Percentiles rank a stretch among this genome's conserved stretches.
phyloP scores from a whole-genome alignment of 2,329 filamentous ascomycete species.

The Coniochaeta pulveracea region DNA sequence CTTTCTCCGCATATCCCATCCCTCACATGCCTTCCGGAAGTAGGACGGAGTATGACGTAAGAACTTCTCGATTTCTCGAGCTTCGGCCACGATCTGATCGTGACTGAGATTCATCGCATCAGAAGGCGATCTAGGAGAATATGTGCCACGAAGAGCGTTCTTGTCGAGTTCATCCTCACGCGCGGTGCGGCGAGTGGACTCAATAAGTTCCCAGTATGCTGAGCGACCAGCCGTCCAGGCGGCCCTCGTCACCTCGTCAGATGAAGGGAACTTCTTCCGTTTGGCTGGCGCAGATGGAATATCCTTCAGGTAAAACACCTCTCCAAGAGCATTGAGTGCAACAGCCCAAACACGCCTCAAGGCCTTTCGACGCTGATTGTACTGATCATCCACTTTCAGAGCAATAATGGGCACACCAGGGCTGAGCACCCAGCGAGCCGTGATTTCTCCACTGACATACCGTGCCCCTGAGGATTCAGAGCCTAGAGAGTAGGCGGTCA shows the following conservation, averaged over 20 bases:
- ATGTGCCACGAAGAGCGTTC: conserved; percentile 57
- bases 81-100: conserved; percentile 64
- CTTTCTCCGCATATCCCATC: conserved; percentile 85
- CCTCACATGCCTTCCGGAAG: conserved; percentile 66
- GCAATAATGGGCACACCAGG: conserved; percentile 87
- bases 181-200: conserved; percentile 62
- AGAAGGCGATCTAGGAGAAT: conserved; percentile 70
- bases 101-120: conserved; percentile 59
- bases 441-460: conserved; percentile 64
- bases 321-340: conserved; percentile 84
- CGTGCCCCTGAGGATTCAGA: conserved; percentile 45
- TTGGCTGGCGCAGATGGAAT: conserved; percentile 46
- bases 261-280: conserved; percentile 31
- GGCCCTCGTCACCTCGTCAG: conserved; percentile 49
- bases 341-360: conserved; percentile 77
- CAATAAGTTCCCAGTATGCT: conserved; percentile 71
- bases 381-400: conserved; percentile 74
- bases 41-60: conserved; percentile 61
- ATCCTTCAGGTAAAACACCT: conserved; percentile 75
- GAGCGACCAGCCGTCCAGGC: conserved; percentile 75
- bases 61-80: conserved; percentile 70
- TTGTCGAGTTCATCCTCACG: conserved; percentile 63
- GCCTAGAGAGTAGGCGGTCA: conserved; percentile 73
- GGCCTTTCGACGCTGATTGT: conserved; percentile 57
- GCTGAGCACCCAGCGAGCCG: conserved; percentile 79